Conservation (phyloP, 768 basidiomycete genomes). For the Ramaria rubella region DNA sequence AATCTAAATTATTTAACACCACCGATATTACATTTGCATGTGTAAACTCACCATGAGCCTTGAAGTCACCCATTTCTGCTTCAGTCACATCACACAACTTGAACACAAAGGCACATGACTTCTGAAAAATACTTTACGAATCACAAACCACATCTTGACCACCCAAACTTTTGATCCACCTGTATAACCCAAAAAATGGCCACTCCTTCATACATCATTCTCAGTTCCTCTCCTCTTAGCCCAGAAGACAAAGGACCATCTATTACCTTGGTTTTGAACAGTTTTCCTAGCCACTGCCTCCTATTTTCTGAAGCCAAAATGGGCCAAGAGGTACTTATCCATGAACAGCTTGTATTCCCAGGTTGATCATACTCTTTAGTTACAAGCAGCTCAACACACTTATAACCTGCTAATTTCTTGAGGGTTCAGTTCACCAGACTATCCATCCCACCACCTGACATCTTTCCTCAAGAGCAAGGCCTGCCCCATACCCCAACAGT, state of each 20-base stretch:
- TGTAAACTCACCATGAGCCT: background rate
- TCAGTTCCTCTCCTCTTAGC: background rate
- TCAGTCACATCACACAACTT: too few species aligned
- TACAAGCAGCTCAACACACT: background rate
- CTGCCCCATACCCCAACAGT: too few species aligned
- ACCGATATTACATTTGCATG: too few species aligned
- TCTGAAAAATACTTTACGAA: background rate
- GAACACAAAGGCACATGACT: too few species aligned
- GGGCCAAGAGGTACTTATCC: background rate
- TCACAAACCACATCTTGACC: too few species aligned
- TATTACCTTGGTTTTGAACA: background rate
- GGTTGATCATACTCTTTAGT: background rate
- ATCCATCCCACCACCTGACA: background rate
- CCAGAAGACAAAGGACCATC: background rate
- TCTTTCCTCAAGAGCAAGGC: too few species aligned
- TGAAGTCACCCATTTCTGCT: background rate
- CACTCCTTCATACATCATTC: background rate
- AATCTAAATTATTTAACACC: too few species aligned
- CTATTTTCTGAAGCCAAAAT: background rate
- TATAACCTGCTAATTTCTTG: background rate
- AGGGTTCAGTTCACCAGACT: background rate
- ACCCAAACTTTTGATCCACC: too few species aligned
- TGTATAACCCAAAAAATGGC: background rate
- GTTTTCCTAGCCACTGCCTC: background rate
- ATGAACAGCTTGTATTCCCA: background rate